These are phyloP conservation scores for Rhodotorula sphaerocarpa DNA, from an alignment of 768 basidiomycete genomes.

Conservation along the genomic window DNA sequence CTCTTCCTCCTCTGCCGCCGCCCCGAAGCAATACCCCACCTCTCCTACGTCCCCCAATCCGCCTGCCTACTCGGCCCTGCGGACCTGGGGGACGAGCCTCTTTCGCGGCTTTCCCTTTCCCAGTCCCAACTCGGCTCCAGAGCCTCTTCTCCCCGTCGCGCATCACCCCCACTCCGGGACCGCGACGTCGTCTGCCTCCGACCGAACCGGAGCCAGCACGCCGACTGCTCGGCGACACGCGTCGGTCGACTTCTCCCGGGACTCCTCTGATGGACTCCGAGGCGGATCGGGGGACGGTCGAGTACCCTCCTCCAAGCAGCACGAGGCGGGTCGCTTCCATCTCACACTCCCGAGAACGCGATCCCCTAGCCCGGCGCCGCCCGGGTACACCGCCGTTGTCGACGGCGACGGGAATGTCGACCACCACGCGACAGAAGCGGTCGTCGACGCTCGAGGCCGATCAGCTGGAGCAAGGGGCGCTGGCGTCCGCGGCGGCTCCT, in stretches of 20 bases:
- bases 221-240: background rate
- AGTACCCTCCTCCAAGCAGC: background rate
- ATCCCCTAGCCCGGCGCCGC: background rate
- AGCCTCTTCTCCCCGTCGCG: background rate
- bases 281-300: background rate
- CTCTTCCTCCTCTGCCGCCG: background rate
- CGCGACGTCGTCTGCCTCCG: background rate
- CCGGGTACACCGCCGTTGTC: background rate
- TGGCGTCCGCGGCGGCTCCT: background rate
- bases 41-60: constrained; percentile 26
- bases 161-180: background rate
- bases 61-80: constrained; percentile 30
- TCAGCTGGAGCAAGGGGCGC: constrained; percentile 2
- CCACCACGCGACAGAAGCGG: background rate
- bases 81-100: constrained; percentile 29
- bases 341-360: background rate
- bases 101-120: constrained; percentile 26
- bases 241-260: background rate
- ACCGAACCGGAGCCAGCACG: background rate
- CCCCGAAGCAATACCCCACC: constrained; percentile 16
- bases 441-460: constrained; percentile 7
- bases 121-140: background rate
- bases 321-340: constrained; percentile 2
- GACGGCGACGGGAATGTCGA: background rate
- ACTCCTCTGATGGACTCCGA: no score